Conservation (phyloP, 2,329 filamentous ascomycete species). For the Pseudogymnoascus sp. region DNA sequence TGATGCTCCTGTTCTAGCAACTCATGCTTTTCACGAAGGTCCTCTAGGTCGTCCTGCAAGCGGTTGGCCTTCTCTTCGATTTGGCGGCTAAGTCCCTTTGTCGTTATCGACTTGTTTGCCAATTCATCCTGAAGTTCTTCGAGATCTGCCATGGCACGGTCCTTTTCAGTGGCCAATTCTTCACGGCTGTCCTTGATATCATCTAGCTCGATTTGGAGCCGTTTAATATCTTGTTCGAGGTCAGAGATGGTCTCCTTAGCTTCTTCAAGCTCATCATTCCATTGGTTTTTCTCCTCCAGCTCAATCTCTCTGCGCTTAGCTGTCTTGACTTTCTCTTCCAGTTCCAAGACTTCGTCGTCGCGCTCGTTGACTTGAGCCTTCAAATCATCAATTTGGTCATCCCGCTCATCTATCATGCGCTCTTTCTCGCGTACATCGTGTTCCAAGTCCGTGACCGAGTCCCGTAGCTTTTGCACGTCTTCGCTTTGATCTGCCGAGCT, state of each 20-base stretch:
- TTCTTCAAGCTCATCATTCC: slow-evolving; percentile 44
- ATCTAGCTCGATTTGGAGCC: slow-evolving; percentile 45
- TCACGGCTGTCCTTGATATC: slow-evolving; percentile 47
- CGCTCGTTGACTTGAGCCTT: slow-evolving; percentile 46
- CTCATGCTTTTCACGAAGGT: slow-evolving; percentile 36
- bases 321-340: slow-evolving; percentile 52
- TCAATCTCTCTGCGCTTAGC: slow-evolving; percentile 42
- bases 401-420: slow-evolving; percentile 60
- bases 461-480: slow-evolving; percentile 57
- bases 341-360: slow-evolving; percentile 41
- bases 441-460: slow-evolving; percentile 69
- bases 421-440: slow-evolving; percentile 69
- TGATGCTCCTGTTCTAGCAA: slow-evolving; percentile 35
- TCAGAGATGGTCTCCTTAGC: slow-evolving; percentile 50
- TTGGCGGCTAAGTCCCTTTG: slow-evolving; percentile 65
- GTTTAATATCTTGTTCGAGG: slow-evolving; percentile 46
- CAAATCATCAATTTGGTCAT: slow-evolving; percentile 66
- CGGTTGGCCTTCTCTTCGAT: slow-evolving; percentile 61
- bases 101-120: slow-evolving; percentile 68
- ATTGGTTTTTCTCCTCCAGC: slow-evolving; percentile 48
- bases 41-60: slow-evolving; percentile 57
- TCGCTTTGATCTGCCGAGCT: slow-evolving; percentile 47
- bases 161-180: slow-evolving; percentile 45
- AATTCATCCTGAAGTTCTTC: slow-evolving; percentile 67
- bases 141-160: slow-evolving; percentile 49